Evolutionary conservation across 495 filamentous ascomycete genomes (phyloP).

Genomic region (Penicillium fimorum): DNA sequence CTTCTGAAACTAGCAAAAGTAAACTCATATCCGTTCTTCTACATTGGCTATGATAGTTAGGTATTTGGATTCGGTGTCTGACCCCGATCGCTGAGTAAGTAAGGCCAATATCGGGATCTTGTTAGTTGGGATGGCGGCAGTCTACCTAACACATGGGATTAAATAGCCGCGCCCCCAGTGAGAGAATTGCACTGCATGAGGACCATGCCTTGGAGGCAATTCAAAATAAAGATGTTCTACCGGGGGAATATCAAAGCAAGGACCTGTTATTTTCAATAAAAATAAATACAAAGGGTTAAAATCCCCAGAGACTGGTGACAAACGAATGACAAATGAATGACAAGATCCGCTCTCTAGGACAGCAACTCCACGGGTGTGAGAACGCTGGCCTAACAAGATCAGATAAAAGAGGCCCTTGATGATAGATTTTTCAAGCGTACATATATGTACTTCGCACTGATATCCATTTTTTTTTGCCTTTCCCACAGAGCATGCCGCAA

Average conservation of each 20-base stretch:
- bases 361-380: not conserved
- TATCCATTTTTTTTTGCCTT: slow-evolving; percentile 3
- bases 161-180: not conserved
- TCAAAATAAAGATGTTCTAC: not conserved
- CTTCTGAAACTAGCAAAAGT: not conserved
- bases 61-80: not conserved
- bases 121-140: not conserved
- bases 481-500: not conserved
- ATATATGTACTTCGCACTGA: slow-evolving; percentile 17
- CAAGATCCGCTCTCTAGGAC: slow-evolving; percentile 2
- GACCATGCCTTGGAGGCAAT: not conserved
- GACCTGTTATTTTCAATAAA: slow-evolving; percentile 14
- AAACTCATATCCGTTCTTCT: not conserved
- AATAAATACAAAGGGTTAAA: slow-evolving; percentile 19
- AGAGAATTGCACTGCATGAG: not conserved
- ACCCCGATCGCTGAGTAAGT: not conserved
- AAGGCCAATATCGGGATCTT: not conserved
- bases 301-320: slow-evolving; percentile 11
- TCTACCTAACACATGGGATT: no score
- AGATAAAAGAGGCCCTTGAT: slow-evolving; percentile 15
- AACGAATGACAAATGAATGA: slow-evolving; percentile 24
- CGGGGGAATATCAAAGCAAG: not conserved
- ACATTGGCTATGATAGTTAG: not conserved
- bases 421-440: slow-evolving; percentile 14
- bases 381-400: not conserved